These are phyloP conservation scores for Lenzites betulinus DNA, from an alignment of 768 basidiomycete genomes.

Conservation along the genomic window DNA sequence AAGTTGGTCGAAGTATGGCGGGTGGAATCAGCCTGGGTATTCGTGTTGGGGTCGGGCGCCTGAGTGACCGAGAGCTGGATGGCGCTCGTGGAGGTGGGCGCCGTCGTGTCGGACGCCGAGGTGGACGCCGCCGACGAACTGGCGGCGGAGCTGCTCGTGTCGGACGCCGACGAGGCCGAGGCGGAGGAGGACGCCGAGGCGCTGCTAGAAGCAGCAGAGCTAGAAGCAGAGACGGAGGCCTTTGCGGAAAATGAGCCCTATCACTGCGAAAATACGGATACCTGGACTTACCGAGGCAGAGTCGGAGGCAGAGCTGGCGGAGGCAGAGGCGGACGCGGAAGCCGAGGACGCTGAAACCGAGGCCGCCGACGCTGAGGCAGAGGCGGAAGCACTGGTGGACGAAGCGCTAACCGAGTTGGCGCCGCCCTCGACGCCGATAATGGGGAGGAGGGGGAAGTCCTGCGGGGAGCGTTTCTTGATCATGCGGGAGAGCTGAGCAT, in stretches of 20 bases:
- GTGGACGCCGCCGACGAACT: not conserved
- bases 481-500: conserved; percentile 62
- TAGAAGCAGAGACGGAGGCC: not conserved
- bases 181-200: conserved; percentile 10
- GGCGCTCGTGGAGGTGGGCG: conserved; percentile 6
- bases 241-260: not conserved
- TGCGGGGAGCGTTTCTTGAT: conserved; percentile 58
- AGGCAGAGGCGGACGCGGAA: not conserved
- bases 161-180: conserved; percentile 12
- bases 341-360: conserved; percentile 2
- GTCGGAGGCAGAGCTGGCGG: not conserved
- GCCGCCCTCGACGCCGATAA: conserved; percentile 36
- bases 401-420: conserved; percentile 26
- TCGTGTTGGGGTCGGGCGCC: not conserved
- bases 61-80: conserved; percentile 1
- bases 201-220: not conserved
- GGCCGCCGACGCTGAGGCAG: not conserved
- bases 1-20: conserved; percentile 12
- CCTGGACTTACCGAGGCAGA: not conserved
- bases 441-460: conserved; percentile 9
- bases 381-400: conserved; percentile 8
- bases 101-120: not conserved
- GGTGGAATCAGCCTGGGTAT: conserved; percentile 19
- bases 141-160: conserved; percentile 6
- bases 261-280: no score